Evolutionary conservation across 2,329 filamentous ascomycete species (phyloP).

Genomic region (Verticillium nonalfalfae): DNA sequence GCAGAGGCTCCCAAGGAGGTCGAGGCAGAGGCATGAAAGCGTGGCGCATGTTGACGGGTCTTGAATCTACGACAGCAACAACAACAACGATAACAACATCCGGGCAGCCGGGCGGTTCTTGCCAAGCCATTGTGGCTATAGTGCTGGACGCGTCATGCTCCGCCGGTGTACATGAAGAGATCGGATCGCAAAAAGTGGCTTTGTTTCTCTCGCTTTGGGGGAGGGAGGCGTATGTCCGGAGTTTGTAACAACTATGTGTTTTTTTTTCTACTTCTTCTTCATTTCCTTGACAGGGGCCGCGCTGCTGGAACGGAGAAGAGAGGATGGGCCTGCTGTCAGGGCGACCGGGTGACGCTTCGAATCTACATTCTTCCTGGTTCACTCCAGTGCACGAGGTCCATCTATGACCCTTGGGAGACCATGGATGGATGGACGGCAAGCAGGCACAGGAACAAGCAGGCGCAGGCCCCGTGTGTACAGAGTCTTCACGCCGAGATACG

Average conservation of each 20-base stretch:
- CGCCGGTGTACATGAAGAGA: background rate
- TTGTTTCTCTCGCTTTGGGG: background rate
- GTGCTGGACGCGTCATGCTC: background rate
- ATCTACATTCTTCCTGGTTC: background rate
- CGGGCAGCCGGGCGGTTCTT: background rate
- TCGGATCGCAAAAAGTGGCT: background rate
- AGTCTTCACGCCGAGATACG: background rate
- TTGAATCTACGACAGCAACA: background rate
- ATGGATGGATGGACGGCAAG: background rate
- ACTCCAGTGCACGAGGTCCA: background rate
- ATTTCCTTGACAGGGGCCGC: background rate
- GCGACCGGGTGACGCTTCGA: background rate
- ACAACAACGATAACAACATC: background rate
- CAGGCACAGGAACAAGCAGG: background rate
- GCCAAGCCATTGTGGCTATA: background rate
- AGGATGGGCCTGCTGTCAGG: background rate
- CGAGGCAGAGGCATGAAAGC: slow-evolving; percentile 27
- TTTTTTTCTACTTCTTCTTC: background rate
- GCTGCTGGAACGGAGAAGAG: background rate
- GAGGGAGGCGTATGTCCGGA: background rate
- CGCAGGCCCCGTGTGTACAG: background rate
- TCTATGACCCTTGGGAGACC: background rate
- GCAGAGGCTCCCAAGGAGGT: slow-evolving; percentile 24
- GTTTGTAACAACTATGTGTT: background rate
- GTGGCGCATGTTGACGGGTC: background rate